A percentile compares a stretch with the other conserved stretches of the same genome.
Evolutionary conservation across 176 grass and related monocot genomes (phyloP).

Genomic region (Chloris gayana): DNA sequence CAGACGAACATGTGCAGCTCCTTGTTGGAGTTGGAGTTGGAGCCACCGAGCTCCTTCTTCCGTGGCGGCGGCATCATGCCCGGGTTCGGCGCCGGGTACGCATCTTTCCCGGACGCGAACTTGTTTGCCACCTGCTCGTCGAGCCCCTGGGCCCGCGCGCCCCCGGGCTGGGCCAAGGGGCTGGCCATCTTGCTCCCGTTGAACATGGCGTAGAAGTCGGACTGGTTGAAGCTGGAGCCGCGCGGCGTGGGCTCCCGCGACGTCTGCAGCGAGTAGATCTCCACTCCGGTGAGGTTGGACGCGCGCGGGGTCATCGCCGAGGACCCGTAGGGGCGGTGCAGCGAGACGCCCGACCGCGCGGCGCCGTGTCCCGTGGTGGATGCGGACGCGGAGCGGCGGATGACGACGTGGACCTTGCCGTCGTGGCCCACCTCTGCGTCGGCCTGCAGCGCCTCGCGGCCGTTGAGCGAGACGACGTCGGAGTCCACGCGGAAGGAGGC

Average conservation of each 20-base stretch:
- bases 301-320: constrained; percentile 84
- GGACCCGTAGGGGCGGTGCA: constrained; percentile 44
- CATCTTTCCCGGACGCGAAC: constrained; percentile 45
- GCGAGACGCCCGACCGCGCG: constrained; percentile 36
- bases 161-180: constrained; percentile 41
- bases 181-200: constrained; percentile 66
- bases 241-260: constrained; percentile 90
- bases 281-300: constrained; percentile 91
- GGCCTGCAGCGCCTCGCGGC: constrained; percentile 78
- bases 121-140: constrained; percentile 65
- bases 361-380: constrained; percentile 54
- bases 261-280: constrained; percentile 98
- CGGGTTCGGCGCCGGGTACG: constrained; percentile 73
- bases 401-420: constrained; percentile 69
- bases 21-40: constrained; percentile 80
- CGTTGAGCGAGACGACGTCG: constrained; percentile 91
- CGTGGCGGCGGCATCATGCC: constrained; percentile 61
- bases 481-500: constrained; percentile 92
- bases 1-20: constrained; percentile 95
- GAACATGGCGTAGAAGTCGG: constrained; percentile 99
- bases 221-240: constrained; percentile 98
- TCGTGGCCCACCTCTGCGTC: constrained; percentile 92
- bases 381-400: constrained; percentile 47
- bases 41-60: constrained; percentile 75
- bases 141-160: constrained; percentile 31